A percentile compares a stretch with the other conserved stretches of the same genome.
Evolutionary conservation across 768 basidiomycete genomes (phyloP).

Genomic region (Suillus americanus): DNA sequence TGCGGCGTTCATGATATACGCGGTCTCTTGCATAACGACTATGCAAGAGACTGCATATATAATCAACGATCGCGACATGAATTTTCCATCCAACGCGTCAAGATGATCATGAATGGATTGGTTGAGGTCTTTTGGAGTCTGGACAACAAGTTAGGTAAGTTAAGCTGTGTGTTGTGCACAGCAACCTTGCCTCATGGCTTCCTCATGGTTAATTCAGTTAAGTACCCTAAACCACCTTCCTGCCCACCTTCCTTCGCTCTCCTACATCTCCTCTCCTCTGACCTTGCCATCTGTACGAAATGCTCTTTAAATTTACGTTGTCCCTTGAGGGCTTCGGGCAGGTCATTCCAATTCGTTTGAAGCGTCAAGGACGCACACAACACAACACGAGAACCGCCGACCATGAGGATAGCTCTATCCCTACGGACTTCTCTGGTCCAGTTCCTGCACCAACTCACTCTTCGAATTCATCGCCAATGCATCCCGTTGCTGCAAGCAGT

Average conservation of each 20-base stretch:
- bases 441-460: neutral
- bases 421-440: neutral
- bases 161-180: neutral
- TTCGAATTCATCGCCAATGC: neutral
- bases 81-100: neutral
- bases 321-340: neutral
- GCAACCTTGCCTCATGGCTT: no score
- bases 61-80: neutral
- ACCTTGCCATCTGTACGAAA: neutral
- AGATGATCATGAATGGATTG: neutral
- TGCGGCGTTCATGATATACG: no score
- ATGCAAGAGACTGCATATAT: neutral
- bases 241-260: neutral
- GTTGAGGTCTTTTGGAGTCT: neutral
- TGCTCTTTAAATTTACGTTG: neutral
- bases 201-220: neutral
- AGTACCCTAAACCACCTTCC: neutral
- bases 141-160: neutral
- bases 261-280: neutral
- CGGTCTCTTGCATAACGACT: no score
- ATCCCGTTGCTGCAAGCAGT: neutral
- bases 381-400: neutral
- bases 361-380: neutral
- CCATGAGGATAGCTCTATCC: neutral
- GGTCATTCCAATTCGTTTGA: neutral